Evolutionary conservation across 495 filamentous ascomycete genomes (phyloP).

Genomic region (Penicillium salamii): DNA sequence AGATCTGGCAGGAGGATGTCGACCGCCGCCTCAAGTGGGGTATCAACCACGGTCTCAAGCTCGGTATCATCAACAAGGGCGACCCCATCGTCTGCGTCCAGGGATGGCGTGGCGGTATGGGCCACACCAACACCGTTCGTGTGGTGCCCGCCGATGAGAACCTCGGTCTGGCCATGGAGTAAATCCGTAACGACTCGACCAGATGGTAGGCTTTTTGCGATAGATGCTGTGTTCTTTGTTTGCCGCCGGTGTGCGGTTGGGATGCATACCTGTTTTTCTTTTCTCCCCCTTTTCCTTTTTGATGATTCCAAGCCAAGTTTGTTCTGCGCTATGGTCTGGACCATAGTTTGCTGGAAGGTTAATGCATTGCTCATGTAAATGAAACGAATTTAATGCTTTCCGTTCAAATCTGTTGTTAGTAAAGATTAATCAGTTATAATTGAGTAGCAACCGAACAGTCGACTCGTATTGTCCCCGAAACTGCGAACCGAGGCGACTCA

Average conservation of each 20-base stretch:
- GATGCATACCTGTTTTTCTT: conserved; percentile 26
- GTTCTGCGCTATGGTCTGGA: conserved; percentile 23
- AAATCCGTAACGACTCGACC: conserved; percentile 18
- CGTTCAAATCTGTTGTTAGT: conserved; percentile 13
- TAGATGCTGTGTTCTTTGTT: conserved; percentile 12
- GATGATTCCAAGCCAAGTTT: conserved; percentile 16
- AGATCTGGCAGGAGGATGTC: conserved; percentile 95
- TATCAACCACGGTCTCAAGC: conserved; percentile 75
- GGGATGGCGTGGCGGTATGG: conserved; percentile 96
- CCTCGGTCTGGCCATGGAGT: conserved; percentile 49
- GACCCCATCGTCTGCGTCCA: conserved; percentile 93
- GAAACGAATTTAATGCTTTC: conserved; percentile 29
- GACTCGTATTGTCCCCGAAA: background rate
- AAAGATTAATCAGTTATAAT: conserved; percentile 11
- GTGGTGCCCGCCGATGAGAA: conserved; percentile 65
- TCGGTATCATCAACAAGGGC: conserved; percentile 77
- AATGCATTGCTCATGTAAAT: conserved; percentile 30
- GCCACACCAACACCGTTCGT: conserved; percentile 93
- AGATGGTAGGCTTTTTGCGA: conserved; percentile 14
- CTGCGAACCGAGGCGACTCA: background rate
- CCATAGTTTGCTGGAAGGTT: conserved; percentile 17
- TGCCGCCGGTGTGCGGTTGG: conserved; percentile 26
- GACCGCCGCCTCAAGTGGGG: conserved; percentile 96
- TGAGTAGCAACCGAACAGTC: conserved; percentile 6
- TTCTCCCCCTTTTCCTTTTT: conserved; percentile 7